Percentiles rank a stretch among this genome's conserved stretches.
phyloP scores from a whole-genome alignment of 2,329 filamentous ascomycete genomes.

The Biscogniauxia marginata region DNA sequence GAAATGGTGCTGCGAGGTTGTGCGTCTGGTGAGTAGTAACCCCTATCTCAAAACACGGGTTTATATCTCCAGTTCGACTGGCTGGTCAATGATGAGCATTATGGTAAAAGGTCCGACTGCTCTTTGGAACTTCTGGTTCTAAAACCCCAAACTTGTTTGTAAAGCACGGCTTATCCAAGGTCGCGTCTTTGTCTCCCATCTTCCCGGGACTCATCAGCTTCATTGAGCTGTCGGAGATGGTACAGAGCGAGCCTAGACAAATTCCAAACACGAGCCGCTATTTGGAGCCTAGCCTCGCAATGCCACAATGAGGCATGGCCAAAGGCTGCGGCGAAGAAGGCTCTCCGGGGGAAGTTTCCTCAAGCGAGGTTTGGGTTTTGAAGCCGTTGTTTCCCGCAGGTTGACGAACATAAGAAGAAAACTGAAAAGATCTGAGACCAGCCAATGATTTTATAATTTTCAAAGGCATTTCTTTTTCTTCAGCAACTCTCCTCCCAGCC shows the following conservation, averaged over 20 bases:
- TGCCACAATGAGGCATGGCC: conserved; percentile 47
- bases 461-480: background rate
- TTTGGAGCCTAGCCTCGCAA: conserved; percentile 51
- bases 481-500: background rate
- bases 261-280: conserved; percentile 39
- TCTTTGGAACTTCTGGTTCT: conserved; percentile 38
- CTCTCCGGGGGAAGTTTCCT: conserved; percentile 3
- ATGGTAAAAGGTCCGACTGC: conserved; percentile 50
- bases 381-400: conserved; percentile 51
- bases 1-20: background rate
- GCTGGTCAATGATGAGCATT: conserved; percentile 43
- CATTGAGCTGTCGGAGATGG: conserved; percentile 12
- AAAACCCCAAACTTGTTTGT: conserved; percentile 28
- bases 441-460: conserved; percentile 15
- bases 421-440: conserved; percentile 78
- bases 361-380: conserved; percentile 30
- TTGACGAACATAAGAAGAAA: conserved; percentile 50
- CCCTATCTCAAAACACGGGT: background rate
- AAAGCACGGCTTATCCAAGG: conserved; percentile 14
- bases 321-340: conserved; percentile 60
- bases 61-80: conserved; percentile 1
- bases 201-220: conserved; percentile 13
- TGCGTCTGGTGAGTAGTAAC: background rate
- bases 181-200: background rate
- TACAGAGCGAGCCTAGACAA: conserved; percentile 14